Evolutionary conservation across 2,329 filamentous ascomycete species (phyloP).

Genomic region (Epichloe coenophiala): DNA sequence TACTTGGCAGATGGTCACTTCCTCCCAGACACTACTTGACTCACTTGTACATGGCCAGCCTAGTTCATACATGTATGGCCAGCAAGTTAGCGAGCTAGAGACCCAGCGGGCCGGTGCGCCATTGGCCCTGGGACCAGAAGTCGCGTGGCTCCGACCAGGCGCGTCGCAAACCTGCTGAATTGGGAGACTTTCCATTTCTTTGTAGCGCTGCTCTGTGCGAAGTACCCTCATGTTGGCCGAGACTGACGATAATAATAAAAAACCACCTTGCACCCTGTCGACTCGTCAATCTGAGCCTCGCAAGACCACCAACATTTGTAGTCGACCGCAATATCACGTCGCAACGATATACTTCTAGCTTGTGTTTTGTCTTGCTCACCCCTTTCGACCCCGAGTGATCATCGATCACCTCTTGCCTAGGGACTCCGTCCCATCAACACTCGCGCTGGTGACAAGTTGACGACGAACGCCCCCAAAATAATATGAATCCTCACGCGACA

Average conservation of each 20-base stretch:
- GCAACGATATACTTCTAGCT: background rate
- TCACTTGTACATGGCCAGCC: no score
- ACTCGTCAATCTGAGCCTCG: background rate
- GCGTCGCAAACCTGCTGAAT: conserved; percentile 12
- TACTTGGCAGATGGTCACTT: no score
- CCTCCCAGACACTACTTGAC: no score
- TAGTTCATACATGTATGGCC: no score
- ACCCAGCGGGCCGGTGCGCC: background rate
- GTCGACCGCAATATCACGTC: background rate
- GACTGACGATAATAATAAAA: background rate
- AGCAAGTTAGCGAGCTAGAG: no score
- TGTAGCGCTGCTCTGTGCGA: background rate
- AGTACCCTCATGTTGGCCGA: background rate
- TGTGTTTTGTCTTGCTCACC: background rate
- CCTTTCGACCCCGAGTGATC: background rate
- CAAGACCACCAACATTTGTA: background rate
- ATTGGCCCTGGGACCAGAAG: background rate
- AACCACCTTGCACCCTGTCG: background rate
- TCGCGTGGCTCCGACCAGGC: conserved; percentile 2
- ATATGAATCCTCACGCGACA: conserved; percentile 25
- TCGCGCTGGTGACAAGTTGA: background rate
- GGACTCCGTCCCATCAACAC: no score
- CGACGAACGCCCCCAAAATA: background rate
- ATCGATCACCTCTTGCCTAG: no score
- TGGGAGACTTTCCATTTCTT: background rate